These are phyloP conservation scores for Mycosphaerelloides madeirae DNA, from an alignment of 2,329 filamentous ascomycete species.

Conservation along the genomic window DNA sequence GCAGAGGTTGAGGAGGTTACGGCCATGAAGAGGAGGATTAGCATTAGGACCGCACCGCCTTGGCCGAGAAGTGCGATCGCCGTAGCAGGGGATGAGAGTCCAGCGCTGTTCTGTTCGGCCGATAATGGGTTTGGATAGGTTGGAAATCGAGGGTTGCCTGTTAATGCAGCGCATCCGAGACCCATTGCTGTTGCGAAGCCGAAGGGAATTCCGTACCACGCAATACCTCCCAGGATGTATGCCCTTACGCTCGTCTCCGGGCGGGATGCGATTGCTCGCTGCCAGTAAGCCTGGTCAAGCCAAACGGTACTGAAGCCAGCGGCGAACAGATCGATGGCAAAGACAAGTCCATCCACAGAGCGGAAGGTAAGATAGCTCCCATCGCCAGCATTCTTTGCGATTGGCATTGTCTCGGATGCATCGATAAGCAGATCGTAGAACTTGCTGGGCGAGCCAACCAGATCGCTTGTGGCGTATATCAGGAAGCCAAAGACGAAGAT, in stretches of 20 bases:
- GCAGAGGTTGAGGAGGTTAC: constrained; percentile 33
- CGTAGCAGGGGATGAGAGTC: constrained; percentile 29
- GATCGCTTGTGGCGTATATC: constrained; percentile 36
- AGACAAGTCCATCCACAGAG: constrained; percentile 41
- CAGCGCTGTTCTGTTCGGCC: constrained; percentile 24
- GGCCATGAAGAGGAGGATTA: constrained; percentile 33
- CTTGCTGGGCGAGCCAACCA: constrained; percentile 37
- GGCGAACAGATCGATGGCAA: constrained; percentile 34
- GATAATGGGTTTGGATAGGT: constrained; percentile 37
- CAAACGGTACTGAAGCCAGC: constrained; percentile 33
- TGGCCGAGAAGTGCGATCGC: constrained; percentile 31
- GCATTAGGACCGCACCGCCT: constrained; percentile 28
- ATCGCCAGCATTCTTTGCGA: constrained; percentile 35
- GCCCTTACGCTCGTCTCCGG: constrained; percentile 37
- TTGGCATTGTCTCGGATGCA: constrained; percentile 35
- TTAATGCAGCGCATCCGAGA: constrained; percentile 43
- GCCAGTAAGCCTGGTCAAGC: constrained; percentile 40
- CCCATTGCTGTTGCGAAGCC: constrained; percentile 43
- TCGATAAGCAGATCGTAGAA: constrained; percentile 40
- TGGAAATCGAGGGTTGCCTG: constrained; percentile 40
- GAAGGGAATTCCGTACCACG: constrained; percentile 48
- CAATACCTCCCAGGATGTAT: constrained; percentile 41
- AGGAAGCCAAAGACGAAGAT: constrained; percentile 44
- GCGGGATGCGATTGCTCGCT: constrained; percentile 40
- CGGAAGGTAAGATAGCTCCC: constrained; percentile 40